Base-by-base conservation (phyloP, 2,329 filamentous ascomycete species). In the Alternaria sp. region DNA sequence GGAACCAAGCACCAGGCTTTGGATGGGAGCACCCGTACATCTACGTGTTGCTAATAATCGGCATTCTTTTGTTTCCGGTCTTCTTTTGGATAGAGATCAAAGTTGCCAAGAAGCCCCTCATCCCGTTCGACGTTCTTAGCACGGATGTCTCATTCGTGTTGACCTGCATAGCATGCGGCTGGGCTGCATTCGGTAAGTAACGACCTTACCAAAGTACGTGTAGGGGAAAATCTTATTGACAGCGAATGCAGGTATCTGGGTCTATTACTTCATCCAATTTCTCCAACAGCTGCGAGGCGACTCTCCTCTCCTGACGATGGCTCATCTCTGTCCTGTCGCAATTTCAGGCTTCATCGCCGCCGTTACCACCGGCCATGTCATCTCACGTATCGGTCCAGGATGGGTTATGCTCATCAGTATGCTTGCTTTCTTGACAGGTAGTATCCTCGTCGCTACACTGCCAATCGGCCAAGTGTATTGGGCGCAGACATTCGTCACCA, bases 1-100 rank as follows among this genome's bases (percentile, higher is more conserved):
- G 87, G 86, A 90, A 89, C 59, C 87, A 91, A 69, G 88, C 86
- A 0, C 83, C 86, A 0, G 79, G 86, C 0, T 84, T 82, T 2
- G 87, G 87, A 2, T 91, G 88, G 88, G 65, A 77, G 1, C 79
- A 81, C 7, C 79, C 86, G 0, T 87, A 87, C 56, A 80, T 88
- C n/a, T 84, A 86, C 59, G 78, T 85, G 0, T 76, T 85, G 0
- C 78, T 91, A 0, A 83, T 90, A 38, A 61, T 89, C 3, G 88
- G 88, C 0, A 57, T 86, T 2, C 38, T 88, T 0, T 75, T 90
- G 3, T 74, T 88, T 2, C 77, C 74, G 0, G 67, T 81, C 1
- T 91, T 91, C 70, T 82, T 87, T 52, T 82, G 82, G 74, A 71
- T 85, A 58, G 81, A 88, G 68, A 63, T 80, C 53, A 67, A 72